Base-by-base conservation (phyloP, 192 early-diverging fungal genomes). In the Thamnidium elegans region DNA sequence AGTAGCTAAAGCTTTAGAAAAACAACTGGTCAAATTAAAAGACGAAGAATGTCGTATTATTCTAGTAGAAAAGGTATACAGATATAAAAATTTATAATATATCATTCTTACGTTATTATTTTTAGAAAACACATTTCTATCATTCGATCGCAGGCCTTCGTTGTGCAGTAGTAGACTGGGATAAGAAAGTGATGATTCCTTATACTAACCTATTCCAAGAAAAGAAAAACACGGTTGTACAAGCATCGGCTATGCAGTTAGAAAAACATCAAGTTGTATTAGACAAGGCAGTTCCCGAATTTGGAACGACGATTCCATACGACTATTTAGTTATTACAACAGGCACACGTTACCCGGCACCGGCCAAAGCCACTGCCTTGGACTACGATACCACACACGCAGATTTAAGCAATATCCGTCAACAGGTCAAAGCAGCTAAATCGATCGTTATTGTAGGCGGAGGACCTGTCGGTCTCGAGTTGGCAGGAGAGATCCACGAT, bases 371-470 rank as follows among this genome's bases (percentile, higher is more conserved):
- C 0, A 34, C 31, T 1, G 70, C 59, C 13, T 39, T 58, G 9
- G 79, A 68, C 59, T 76, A 76, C 55, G 79, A 76, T 26, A 72
- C 66, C 6, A 76, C 66, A 9, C 11, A 75, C 34, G 63, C 43
- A 14, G 71, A 79, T 23, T 70, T 83, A 42, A 47, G 39, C 3
- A 34, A 50, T 55, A 63, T 75, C n/a, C 71, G 78, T 5, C 44
- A 48, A 6, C 76, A 74, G 7, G 43, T 88, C 30, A 68, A 72
- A 3, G 32, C 48, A 7, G 81, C 85, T 2, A 31, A 72, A 21
- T 67, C 78, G 1, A 65, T 86, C 43, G 55, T 88, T 8, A 79
- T 88, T 44, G 60, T 86, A 15, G 86, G 86, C 50, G 86, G 85
- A 31, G 86, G 86, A 2, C 72, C 85, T 4, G 81, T 84, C 4